phyloP scores from a whole-genome alignment of 257 asterid species.

The Salvia hispanica region DNA sequence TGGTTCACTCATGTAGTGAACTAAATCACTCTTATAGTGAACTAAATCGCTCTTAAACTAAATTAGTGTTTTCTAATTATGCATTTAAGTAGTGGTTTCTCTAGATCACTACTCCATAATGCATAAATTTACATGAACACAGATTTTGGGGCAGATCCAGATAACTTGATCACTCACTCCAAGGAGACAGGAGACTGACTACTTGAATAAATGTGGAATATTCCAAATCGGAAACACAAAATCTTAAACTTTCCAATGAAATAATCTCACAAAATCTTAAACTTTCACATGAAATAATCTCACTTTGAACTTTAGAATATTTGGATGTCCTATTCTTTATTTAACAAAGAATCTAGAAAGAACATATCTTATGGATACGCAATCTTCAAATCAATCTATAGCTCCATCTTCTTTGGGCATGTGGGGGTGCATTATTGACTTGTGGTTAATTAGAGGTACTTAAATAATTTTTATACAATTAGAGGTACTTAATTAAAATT shows the following conservation, averaged over 20 bases:
- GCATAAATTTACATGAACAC: neutral
- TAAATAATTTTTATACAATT: no score
- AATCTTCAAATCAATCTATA: neutral
- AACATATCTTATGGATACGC: neutral
- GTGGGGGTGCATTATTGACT: neutral
- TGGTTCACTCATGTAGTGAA: no score
- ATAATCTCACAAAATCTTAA: neutral
- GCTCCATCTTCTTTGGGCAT: no score
- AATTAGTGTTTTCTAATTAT: no score
- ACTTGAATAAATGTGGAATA: neutral
- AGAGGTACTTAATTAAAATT: no score
- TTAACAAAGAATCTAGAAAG: neutral
- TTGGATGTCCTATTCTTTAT: neutral
- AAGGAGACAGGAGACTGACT: neutral
- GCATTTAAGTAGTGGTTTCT: no score
- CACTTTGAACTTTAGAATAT: neutral
- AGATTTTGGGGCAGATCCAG: neutral
- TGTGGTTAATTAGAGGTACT: neutral
- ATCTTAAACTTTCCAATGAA: neutral
- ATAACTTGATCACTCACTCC: neutral
- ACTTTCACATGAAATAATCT: neutral
- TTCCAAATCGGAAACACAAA: neutral
- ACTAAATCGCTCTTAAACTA: no score
- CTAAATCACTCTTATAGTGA: no score
- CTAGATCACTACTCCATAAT: no score